Evolutionary conservation across 352 stramenopile species (phyloP).

Genomic region (Pythium monospermum): DNA sequence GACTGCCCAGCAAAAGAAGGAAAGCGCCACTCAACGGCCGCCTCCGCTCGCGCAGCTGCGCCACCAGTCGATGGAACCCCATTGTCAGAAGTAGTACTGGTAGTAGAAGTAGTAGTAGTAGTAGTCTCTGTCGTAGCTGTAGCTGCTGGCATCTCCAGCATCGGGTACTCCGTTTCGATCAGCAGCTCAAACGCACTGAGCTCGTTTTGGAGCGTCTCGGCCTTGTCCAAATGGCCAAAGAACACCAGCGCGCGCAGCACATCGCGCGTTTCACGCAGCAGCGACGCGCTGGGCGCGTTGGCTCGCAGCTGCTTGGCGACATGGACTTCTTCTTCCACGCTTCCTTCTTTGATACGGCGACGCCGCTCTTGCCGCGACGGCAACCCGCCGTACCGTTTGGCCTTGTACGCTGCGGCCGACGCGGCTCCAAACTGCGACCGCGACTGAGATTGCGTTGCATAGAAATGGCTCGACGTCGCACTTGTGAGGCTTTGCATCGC

Average conservation of each 20-base stretch:
- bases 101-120: no score
- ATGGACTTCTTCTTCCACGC: constrained; percentile 61
- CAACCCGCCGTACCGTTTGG: constrained; percentile 41
- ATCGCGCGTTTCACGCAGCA: constrained; percentile 31
- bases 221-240: constrained; percentile 36
- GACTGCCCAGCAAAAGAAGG: no score
- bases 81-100: no score
- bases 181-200: constrained; percentile 39
- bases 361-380: constrained; percentile 47
- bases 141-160: constrained; percentile 1
- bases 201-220: constrained; percentile 37
- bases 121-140: background rate
- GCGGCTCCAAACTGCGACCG: constrained; percentile 4
- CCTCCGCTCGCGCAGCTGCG: no score
- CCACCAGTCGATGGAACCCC: no score
- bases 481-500: constrained; percentile 47
- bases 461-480: constrained; percentile 68
- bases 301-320: constrained; percentile 41
- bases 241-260: constrained; percentile 51
- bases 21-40: constrained; percentile 10
- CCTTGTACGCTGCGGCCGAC: constrained; percentile 23
- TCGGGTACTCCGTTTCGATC: constrained; percentile 19
- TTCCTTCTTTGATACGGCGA: constrained; percentile 66
- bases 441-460: constrained; percentile 44
- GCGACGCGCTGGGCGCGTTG: constrained; percentile 29